Conservation (phyloP, 2,329 filamentous ascomycete species). For the Microascus cirrosus region DNA sequence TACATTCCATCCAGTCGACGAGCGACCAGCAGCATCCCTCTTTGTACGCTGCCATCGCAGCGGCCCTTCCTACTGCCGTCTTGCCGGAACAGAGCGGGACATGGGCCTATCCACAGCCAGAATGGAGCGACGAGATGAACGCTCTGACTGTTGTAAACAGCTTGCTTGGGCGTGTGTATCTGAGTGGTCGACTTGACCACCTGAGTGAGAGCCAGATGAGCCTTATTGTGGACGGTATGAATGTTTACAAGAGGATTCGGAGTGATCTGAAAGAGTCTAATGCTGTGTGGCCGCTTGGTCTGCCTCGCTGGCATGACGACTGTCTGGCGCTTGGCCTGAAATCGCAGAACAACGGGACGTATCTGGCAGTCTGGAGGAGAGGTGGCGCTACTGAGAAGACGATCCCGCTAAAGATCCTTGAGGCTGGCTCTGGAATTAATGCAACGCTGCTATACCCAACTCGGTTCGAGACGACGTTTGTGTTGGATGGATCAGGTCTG, state of each 20-base stretch:
- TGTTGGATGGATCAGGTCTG: slow-evolving; percentile 6
- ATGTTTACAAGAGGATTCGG: slow-evolving; percentile 16
- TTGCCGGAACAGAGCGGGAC: slow-evolving; percentile 20
- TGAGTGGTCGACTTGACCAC: slow-evolving; percentile 17
- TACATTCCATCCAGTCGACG: slow-evolving; percentile 19
- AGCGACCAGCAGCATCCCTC: slow-evolving; percentile 22
- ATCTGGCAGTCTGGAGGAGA: slow-evolving; percentile 9
- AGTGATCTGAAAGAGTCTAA: slow-evolving; percentile 9
- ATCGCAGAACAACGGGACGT: slow-evolving; percentile 3
- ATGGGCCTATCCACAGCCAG: slow-evolving; percentile 22
- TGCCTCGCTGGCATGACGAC: slow-evolving; percentile 18
- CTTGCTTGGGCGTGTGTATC: slow-evolving; percentile 18
- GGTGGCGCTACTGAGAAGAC: slow-evolving; percentile 3
- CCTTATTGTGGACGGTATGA: slow-evolving; percentile 17
- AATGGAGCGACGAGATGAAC: slow-evolving; percentile 21
- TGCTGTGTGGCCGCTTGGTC: slow-evolving; percentile 21
- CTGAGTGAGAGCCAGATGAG: slow-evolving; percentile 12
- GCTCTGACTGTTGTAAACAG: slow-evolving; percentile 21
- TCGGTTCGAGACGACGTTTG: slow-evolving; percentile 1
- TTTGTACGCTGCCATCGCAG: slow-evolving; percentile 18
- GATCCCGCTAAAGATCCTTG: slow-evolving; percentile 3
- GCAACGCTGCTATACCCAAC: slow-evolving; percentile 8
- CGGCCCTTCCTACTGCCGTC: slow-evolving; percentile 18
- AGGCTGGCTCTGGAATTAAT: not conserved
- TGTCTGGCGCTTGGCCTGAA: slow-evolving; percentile 18